These are phyloP conservation scores for Coprinopsis cinerea DNA, from an alignment of 768 basidiomycete species.

Conservation along the genomic window DNA sequence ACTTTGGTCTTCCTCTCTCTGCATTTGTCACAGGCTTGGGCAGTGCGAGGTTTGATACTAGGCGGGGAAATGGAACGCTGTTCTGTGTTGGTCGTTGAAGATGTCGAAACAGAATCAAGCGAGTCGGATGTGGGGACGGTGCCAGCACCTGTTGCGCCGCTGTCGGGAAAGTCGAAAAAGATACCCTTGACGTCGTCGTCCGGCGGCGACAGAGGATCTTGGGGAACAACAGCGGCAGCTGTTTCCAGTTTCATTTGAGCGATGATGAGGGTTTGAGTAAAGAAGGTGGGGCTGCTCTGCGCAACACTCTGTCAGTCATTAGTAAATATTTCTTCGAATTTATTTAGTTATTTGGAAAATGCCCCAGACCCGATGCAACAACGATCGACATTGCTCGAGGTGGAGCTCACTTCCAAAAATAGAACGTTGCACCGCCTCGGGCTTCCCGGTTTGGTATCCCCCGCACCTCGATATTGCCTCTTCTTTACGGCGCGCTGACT, in stretches of 20 bases:
- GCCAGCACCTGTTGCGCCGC: not conserved
- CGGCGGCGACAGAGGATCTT: not conserved
- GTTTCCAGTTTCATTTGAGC: not conserved
- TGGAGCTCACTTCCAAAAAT: slow-evolving; percentile 1
- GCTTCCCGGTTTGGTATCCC: not conserved
- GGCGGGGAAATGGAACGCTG: slow-evolving; percentile 13
- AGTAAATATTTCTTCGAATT: too few species aligned
- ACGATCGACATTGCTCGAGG: slow-evolving; percentile 5
- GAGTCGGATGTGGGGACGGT: not conserved
- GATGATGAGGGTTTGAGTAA: not conserved
- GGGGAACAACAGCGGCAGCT: not conserved
- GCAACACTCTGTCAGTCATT: too few species aligned
- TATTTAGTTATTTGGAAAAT: not conserved
- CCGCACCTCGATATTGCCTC: not conserved
- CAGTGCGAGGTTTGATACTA: slow-evolving; percentile 35
- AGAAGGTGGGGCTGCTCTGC: not conserved
- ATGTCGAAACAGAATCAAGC: not conserved
- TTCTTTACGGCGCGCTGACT: not conserved
- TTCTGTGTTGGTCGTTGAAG: slow-evolving; percentile 3
- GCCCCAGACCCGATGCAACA: not conserved
- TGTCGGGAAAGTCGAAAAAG: slow-evolving; percentile 1
- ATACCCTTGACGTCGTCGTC: slow-evolving; percentile 7
- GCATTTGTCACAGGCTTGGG: slow-evolving; percentile 54
- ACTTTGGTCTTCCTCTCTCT: slow-evolving; percentile 56
- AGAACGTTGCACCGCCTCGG: not conserved